phyloP scores from a whole-genome alignment of 1,284 basidiomycete genomes.

The Peniophora sp. region DNA sequence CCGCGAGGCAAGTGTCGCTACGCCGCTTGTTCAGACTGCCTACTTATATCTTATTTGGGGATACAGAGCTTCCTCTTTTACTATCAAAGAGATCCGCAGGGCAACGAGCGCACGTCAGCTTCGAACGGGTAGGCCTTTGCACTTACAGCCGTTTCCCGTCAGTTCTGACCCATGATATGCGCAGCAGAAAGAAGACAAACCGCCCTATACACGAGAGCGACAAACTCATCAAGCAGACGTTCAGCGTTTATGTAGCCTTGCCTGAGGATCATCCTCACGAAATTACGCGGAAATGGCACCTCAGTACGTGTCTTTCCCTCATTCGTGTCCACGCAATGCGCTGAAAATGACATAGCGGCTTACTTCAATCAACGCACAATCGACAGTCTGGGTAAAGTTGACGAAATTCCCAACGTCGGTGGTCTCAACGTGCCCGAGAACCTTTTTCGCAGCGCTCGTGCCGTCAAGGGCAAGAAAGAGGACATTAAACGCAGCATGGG shows the following conservation, averaged over 20 bases:
- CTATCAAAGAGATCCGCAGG: constrained; percentile 69
- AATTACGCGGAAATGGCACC: constrained; percentile 70
- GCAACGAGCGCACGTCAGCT: constrained; percentile 62
- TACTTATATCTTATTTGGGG: constrained; percentile 4
- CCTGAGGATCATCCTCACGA: constrained; percentile 58
- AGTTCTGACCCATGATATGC: neutral
- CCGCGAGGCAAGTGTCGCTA: constrained; percentile 48
- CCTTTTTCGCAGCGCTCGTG: constrained; percentile 68
- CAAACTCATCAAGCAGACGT: constrained; percentile 78
- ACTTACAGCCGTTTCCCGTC: constrained; percentile 8
- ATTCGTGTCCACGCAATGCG: constrained; percentile 1
- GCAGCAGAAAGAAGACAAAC: constrained; percentile 13
- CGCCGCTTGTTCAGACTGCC: constrained; percentile 1
- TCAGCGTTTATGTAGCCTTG: constrained; percentile 68
- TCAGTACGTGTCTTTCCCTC: constrained; percentile 44
- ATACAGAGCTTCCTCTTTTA: constrained; percentile 73
- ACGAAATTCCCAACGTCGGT: constrained; percentile 55
- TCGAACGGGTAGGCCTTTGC: constrained; percentile 13
- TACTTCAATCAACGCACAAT: constrained; percentile 73
- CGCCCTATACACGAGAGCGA: constrained; percentile 11
- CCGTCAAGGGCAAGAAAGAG: constrained; percentile 51
- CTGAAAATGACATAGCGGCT: constrained; percentile 40
- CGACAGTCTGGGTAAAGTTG: constrained; percentile 59
- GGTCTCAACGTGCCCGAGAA: constrained; percentile 62
- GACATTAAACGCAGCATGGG: constrained; percentile 25